Percentiles rank a stretch among this genome's conserved stretches.
Evolutionary conservation across 139 green algal genomes (phyloP).

Genomic region (Ettlia oleoabundans): DNA sequence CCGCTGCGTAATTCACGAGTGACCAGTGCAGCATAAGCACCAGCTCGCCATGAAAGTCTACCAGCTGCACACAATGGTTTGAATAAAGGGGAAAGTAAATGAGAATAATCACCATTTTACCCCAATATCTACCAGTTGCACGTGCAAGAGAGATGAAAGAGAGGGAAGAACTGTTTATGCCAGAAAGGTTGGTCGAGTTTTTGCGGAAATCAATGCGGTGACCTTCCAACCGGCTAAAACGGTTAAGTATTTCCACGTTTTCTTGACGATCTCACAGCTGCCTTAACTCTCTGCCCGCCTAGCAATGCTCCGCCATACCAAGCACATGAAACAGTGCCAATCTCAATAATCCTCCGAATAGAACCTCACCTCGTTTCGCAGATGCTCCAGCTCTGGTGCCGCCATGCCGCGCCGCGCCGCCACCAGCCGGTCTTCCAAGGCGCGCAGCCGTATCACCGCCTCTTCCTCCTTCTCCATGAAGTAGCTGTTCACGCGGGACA

Average conservation of each 20-base stretch:
- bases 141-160: too few species aligned
- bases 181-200: too few species aligned
- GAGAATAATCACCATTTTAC: too few species aligned
- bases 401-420: background rate
- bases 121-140: too few species aligned
- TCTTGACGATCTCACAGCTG: too few species aligned
- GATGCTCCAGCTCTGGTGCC: background rate
- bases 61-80: background rate
- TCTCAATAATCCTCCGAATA: background rate
- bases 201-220: too few species aligned
- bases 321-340: background rate
- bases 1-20: constrained; percentile 75
- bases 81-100: background rate
- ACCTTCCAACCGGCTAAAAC: too few species aligned
- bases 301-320: background rate
- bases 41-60: constrained; percentile 58
- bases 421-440: constrained; percentile 38
- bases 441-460: constrained; percentile 74
- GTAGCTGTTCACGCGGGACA: constrained; percentile 69
- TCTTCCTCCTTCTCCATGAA: constrained; percentile 87
- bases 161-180: too few species aligned
- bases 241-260: too few species aligned
- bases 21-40: constrained; percentile 84
- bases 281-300: too few species aligned
- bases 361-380: constrained; percentile 21